Evolutionary conservation across 352 stramenopile genomes (phyloP), one percentile per base, ranked within the genome.

Genomic region (Phytophthora pisi): DNA sequence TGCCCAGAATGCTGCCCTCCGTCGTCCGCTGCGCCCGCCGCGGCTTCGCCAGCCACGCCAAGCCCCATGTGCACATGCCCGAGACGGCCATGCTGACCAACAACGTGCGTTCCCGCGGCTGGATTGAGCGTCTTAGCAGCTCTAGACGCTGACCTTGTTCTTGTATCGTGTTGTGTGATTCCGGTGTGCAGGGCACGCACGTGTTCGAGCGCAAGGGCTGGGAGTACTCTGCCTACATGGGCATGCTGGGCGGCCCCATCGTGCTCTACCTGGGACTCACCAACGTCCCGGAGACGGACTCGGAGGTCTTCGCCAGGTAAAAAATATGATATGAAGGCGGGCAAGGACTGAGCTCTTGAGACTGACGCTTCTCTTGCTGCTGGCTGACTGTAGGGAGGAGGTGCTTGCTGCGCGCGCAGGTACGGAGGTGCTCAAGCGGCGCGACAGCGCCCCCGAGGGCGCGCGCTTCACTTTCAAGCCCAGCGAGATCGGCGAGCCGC

Each of bases 51-150:
- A 84, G 61, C 45, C 68, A 78, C 64, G 64, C 57, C 43, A 84
- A 87, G 62, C 70, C 70, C 36, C 82, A 89, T 58, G 76, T 93
- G 54, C 75, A 88, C 69, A 95, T 95, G 84, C 83, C 88, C 0
- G 88, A 96, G 84, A 96, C 86, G 2, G 80, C 88, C 43, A 96
- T 96, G 88, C 66, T 96, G 58, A 94, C 86, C 36, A 92, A 91
- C 73, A 92, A 96, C 68, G 88, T 95, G 74, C 68, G 82, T 81
- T 3, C 2, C 16, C 10, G 2, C 7, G 11, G 31, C 31, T 38
- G 31, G 11, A 2, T 38, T 15, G 1, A 38, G 6, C 26, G 26
- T 30, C 26, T 30, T 6, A 30, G 7, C 26, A 30, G 13, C 36
- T 57, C 20, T 34, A 18, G 16, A 9, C 26, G 23, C 20, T 34